Percentiles rank a stretch among this genome's conserved stretches.
phyloP scores from a whole-genome alignment of 768 basidiomycete species.

The Suillus spraguei region DNA sequence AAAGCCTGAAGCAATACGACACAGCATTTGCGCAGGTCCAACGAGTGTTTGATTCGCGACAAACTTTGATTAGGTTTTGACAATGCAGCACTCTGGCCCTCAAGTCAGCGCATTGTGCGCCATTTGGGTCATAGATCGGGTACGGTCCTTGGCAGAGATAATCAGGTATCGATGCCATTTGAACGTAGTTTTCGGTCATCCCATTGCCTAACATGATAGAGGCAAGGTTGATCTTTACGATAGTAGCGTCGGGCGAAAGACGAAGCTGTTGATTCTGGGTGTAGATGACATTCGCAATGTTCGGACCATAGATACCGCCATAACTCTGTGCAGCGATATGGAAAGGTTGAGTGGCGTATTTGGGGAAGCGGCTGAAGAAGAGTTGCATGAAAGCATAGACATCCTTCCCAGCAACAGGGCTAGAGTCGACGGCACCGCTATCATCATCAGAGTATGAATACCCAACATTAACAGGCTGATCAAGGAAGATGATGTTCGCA shows the following conservation, averaged over 20 bases:
- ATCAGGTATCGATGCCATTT: constrained; percentile 81
- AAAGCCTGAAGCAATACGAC: constrained; percentile 79
- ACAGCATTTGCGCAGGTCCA: constrained; percentile 74
- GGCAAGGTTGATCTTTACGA: too few relatives aligned
- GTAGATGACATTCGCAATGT: constrained; percentile 84
- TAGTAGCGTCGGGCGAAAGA: too few relatives aligned
- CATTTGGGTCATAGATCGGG: constrained; percentile 72
- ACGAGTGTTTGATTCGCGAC: constrained; percentile 62
- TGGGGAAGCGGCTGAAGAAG: constrained; percentile 74
- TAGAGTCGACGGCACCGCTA: constrained; percentile 73
- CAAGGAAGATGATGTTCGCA: constrained; percentile 61
- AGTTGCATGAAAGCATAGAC: too few relatives aligned
- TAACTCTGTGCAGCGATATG: constrained; percentile 86
- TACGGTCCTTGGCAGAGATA: constrained; percentile 84
- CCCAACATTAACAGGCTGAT: constrained; percentile 87
- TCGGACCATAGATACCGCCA: constrained; percentile 80
- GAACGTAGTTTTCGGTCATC: constrained; percentile 79
- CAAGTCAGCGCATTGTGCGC: constrained; percentile 66
- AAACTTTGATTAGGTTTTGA: constrained; percentile 69
- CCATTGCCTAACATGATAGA: constrained; percentile 94
- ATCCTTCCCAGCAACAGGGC: constrained; percentile 85
- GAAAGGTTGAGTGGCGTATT: constrained; percentile 72
- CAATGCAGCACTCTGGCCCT: constrained; percentile 71
- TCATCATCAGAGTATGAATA: constrained; percentile 83
- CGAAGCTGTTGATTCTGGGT: constrained; percentile 69